Conservation (phyloP, 2,329 filamentous ascomycete species). For the Botrytis fabae region DNA sequence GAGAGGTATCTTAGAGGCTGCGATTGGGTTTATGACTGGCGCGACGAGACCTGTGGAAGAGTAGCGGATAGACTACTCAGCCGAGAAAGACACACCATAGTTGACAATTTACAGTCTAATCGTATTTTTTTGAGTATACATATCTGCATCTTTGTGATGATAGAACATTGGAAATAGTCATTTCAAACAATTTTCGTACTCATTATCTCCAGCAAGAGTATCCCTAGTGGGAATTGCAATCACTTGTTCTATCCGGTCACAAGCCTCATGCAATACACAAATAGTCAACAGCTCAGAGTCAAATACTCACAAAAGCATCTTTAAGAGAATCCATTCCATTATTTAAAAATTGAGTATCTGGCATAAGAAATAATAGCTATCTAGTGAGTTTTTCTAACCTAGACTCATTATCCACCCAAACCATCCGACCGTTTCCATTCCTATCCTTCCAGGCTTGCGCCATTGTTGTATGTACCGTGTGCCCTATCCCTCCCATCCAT, state of each 20-base stretch:
- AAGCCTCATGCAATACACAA: neutral
- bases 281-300: neutral
- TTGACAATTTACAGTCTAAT: neutral
- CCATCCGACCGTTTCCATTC: neutral
- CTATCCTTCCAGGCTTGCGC: conserved; percentile 15
- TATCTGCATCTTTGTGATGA: neutral
- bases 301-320: neutral
- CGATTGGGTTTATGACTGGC: conserved; percentile 35
- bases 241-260: neutral
- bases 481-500: neutral
- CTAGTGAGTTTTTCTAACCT: neutral
- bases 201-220: neutral
- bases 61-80: neutral
- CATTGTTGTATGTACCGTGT: conserved; percentile 12
- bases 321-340: neutral
- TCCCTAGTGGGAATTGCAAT: neutral
- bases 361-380: conserved; percentile 8
- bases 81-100: neutral
- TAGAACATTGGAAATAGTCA: too few relatives aligned
- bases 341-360: neutral
- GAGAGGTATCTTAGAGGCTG: conserved; percentile 31
- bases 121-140: too few relatives aligned
- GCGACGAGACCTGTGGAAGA: conserved; percentile 1
- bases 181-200: neutral
- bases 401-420: neutral